These are phyloP conservation scores for Penicillium diatomitis DNA, from an alignment of 495 filamentous ascomycete genomes.

Conservation along the genomic window DNA sequence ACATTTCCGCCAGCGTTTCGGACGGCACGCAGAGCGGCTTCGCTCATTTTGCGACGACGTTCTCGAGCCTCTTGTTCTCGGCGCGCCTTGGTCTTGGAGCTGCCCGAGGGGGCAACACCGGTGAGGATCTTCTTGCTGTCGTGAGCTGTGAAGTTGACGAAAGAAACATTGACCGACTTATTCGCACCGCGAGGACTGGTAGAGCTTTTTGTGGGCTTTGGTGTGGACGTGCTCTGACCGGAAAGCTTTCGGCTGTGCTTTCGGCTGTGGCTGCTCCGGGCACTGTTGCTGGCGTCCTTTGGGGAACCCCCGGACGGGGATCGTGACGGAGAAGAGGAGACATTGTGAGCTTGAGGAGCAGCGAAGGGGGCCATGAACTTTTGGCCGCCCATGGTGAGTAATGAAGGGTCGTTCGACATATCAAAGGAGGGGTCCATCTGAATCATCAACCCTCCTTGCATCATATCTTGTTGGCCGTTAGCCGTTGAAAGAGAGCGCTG, in stretches of 20 bases:
- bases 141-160: constrained; percentile 85
- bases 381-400: constrained; percentile 17
- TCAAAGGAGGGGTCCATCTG: constrained; percentile 35
- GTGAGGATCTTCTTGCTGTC: constrained; percentile 76
- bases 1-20: constrained; percentile 73
- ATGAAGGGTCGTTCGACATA: constrained; percentile 24
- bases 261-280: constrained; percentile 22
- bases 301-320: constrained; percentile 30
- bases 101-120: constrained; percentile 85
- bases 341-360: constrained; percentile 17
- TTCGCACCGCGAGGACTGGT: constrained; percentile 25
- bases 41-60: constrained; percentile 61
- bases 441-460: constrained; percentile 40
- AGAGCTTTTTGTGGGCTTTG: constrained; percentile 27
- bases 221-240: constrained; percentile 24
- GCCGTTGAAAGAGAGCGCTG: constrained; percentile 24
- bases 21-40: constrained; percentile 65
- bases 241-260: constrained; percentile 31
- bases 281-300: constrained; percentile 13
- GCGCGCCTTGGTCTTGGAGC: constrained; percentile 85
- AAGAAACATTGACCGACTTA: constrained; percentile 48
- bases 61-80: constrained; percentile 81
- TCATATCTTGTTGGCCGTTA: constrained; percentile 27
- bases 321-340: constrained; percentile 30
- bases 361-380: constrained; percentile 24